phyloP scores from a whole-genome alignment of 2,329 filamentous ascomycete species.

The Cladosporium phlei region DNA sequence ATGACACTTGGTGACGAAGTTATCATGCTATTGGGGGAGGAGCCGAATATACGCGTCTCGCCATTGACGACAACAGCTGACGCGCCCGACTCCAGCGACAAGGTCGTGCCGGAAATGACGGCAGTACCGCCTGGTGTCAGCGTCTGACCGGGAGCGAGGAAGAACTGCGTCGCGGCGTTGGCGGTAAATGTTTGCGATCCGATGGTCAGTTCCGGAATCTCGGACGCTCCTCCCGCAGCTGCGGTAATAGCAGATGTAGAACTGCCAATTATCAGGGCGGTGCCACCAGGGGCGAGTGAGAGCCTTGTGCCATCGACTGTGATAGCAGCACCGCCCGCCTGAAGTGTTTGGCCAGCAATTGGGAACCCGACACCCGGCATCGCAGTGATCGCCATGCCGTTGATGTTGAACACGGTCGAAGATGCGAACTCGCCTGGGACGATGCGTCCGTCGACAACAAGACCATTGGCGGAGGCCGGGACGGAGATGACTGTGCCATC shows the following conservation, averaged over 20 bases:
- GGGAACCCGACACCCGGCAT: slow-evolving; percentile 22
- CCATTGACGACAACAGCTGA: slow-evolving; percentile 38
- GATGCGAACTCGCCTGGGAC: slow-evolving; percentile 9
- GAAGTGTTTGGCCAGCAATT: slow-evolving; percentile 33
- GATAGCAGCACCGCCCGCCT: slow-evolving; percentile 32
- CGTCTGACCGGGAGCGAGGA: slow-evolving; percentile 35
- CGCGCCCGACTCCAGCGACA: slow-evolving; percentile 38
- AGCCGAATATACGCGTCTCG: slow-evolving; percentile 33
- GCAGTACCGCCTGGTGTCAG: slow-evolving; percentile 36
- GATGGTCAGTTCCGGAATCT: slow-evolving; percentile 36
- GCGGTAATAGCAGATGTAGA: slow-evolving; percentile 19
- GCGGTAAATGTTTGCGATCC: slow-evolving; percentile 38
- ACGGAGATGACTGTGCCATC: slow-evolving; percentile 19
- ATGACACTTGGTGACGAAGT: slow-evolving; percentile 28
- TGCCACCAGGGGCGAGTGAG: slow-evolving; percentile 32
- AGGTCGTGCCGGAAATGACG: slow-evolving; percentile 34
- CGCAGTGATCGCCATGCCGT: slow-evolving; percentile 27
- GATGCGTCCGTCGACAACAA: slow-evolving; percentile 22
- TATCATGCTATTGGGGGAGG: slow-evolving; percentile 29
- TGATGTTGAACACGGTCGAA: slow-evolving; percentile 20
- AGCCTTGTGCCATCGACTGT: slow-evolving; percentile 34
- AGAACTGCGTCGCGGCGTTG: slow-evolving; percentile 45
- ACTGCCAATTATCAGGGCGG: slow-evolving; percentile 34
- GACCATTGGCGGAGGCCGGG: slow-evolving; percentile 13
- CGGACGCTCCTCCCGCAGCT: slow-evolving; percentile 17